Evolutionary conservation across 257 asterid species (phyloP).

Genomic region (Solanum sejunctum): DNA sequence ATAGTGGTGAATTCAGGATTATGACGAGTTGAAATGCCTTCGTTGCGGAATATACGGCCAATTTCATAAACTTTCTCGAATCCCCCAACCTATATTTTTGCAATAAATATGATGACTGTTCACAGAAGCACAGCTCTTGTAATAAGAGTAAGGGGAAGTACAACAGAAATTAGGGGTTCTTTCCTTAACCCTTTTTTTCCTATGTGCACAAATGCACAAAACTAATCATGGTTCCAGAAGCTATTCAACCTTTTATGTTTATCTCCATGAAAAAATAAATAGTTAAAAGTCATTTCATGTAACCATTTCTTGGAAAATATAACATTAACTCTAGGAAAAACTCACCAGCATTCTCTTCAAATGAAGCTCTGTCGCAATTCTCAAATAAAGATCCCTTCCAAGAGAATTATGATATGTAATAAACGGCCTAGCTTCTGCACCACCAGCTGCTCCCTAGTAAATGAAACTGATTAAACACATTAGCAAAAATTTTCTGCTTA

Average conservation of each 20-base stretch:
- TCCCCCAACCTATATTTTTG: slow-evolving; percentile 68
- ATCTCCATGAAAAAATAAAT: neutral
- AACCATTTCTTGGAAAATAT: neutral
- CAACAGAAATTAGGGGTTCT: neutral
- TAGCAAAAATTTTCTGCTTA: neutral
- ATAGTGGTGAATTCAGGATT: slow-evolving; percentile 99
- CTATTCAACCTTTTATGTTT: neutral
- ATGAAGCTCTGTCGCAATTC: slow-evolving; percentile 98
- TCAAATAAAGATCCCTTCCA: slow-evolving; percentile 91
- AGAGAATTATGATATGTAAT: slow-evolving; percentile 93
- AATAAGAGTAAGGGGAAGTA: neutral
- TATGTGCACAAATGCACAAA: neutral
- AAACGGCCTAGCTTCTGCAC: slow-evolving; percentile 99
- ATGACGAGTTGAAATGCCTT: slow-evolving; percentile 98
- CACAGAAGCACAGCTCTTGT: neutral
- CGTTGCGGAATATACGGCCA: slow-evolving; percentile 90
- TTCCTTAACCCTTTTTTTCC: neutral
- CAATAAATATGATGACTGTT: neutral
- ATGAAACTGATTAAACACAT: slow-evolving; percentile 15
- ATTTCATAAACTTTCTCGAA: slow-evolving; percentile 94
- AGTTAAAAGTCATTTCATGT: neutral
- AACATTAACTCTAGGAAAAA: neutral
- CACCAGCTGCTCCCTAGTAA: slow-evolving; percentile 94
- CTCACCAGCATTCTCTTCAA: slow-evolving; percentile 97
- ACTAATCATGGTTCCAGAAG: neutral